Base-by-base conservation (phyloP, 345 rosid species). In the Geranium brycei region DNA sequence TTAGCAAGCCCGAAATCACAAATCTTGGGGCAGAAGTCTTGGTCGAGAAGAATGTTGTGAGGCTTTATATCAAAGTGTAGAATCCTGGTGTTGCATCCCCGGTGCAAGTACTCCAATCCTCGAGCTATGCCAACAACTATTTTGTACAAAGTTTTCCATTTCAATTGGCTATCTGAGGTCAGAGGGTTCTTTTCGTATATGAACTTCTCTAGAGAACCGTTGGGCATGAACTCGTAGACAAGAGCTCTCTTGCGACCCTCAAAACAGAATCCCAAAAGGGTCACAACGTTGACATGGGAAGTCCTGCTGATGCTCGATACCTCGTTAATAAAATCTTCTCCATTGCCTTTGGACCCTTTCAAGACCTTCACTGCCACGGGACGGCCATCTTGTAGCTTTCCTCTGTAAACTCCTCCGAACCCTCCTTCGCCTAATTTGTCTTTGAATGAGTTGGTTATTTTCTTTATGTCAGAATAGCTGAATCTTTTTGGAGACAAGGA, bases 1-100 rank as follows among this genome's bases (percentile, higher is more conserved):
- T 81, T 80, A 8, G 88, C 78, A 6, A 84, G 86, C 0, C 88
- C 82, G 4, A 84, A 84, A 61, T 84, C 88, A 0, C 81, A 74
- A 7, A 81, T 78, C 17, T 81, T 81, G 1, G 86, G 83, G 13
- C 12, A 32, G 15, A 81, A 70, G 15, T 72, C 35, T 0, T 74
- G 63, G 58, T 84, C 6, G 3, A 32, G 38, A 32, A 32, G 38
- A 32, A 32, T 32, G 38, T 32, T 32, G 38, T 32, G 38, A 13
- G 86, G 84, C 30, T 84, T 80, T 7, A 76, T 80, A 6, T 32
- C 38, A 32, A 32, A 32, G 38, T 32, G 38, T 6, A 32, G 38
- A 32, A 32, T 64, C 4, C 77, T 78, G 7, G 77, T 75, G 62
- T 62, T 80, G 70, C 89, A 84, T 13, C 86, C 86, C 7, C 69